Evolutionary conservation across 2,329 filamentous ascomycete species (phyloP), one percentile per base, ranked within the genome.

Genomic region (Apiospora marii): DNA sequence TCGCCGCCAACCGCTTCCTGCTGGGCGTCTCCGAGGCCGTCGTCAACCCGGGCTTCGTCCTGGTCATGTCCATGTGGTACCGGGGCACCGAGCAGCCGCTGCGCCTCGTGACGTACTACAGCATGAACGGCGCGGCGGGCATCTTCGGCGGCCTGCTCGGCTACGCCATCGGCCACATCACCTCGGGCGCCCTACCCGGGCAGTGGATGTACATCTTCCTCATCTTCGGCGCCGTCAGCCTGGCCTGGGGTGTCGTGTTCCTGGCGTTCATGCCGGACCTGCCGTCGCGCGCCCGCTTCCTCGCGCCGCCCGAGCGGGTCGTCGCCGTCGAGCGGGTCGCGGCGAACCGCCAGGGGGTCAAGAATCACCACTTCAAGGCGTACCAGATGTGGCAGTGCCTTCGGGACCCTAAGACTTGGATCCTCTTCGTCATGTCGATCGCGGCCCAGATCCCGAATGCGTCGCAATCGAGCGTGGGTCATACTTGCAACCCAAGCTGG

Each of bases 131-230:
- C 2, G 83, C 91, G 19, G 89, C 88, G 2, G 89, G 88, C 16
- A 90, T 90, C 85, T 88, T 91, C 71, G 89, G 89, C n/a, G 88
- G 85, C 0, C 79, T 90, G 0, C 84, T 90, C 8, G 87, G 87
- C 0, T 91, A 90, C 74, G 89, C 87, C 4, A 84, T 91, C 13
- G 90, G 89, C 1, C 88, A 91, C 76, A 91, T 91, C 75, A 85
- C 81, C 4, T 78, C 77, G 1, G 78, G 78, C 7, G 76, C 80
- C 19, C 74, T 74, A 16, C 70, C 71, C 2, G 53, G 53, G 0
- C 76, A 73, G 43, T 80, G 79, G 79, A 80, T 80, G 77, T 81
- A 80, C 53, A 78, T 90, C 24, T 92, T 90, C 79, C 75, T 90
- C 16, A 89, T 91, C 73, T 89, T 90, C 75, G 85, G 88, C 0